These are phyloP conservation scores for Trichosporon ovoides DNA, from an alignment of 1,284 basidiomycete species.

Conservation along the genomic window DNA sequence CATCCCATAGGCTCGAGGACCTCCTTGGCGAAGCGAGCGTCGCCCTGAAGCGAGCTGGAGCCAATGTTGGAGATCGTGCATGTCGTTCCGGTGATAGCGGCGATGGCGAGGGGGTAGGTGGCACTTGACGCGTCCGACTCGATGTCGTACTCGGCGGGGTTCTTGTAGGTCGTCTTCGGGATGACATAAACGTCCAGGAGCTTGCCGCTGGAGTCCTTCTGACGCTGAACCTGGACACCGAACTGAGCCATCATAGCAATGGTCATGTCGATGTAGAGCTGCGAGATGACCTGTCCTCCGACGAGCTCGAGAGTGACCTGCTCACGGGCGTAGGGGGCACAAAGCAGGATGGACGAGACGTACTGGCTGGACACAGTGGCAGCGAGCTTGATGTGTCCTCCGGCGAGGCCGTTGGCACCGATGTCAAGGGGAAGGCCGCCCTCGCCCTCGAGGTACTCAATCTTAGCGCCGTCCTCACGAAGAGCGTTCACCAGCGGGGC, in stretches of 20 bases:
- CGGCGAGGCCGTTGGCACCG: slow-evolving; percentile 73
- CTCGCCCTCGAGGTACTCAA: slow-evolving; percentile 70
- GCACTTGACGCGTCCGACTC: slow-evolving; percentile 95
- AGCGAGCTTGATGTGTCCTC: slow-evolving; percentile 78
- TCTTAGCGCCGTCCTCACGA: slow-evolving; percentile 68
- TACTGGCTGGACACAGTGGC: slow-evolving; percentile 97
- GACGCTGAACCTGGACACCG: slow-evolving; percentile 71
- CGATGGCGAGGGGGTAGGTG: slow-evolving; percentile 94
- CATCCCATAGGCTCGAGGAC: slow-evolving; percentile 96
- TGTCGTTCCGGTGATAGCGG: slow-evolving; percentile 91
- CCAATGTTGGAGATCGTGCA: slow-evolving; percentile 94
- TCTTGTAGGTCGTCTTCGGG: slow-evolving; percentile 71
- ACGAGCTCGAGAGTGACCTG: slow-evolving; percentile 81
- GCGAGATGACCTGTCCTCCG: slow-evolving; percentile 91
- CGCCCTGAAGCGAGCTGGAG: slow-evolving; percentile 84
- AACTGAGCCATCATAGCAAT: slow-evolving; percentile 97
- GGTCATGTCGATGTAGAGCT: slow-evolving; percentile 99
- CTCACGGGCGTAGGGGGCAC: slow-evolving; percentile 84
- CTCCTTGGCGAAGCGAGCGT: slow-evolving; percentile 88
- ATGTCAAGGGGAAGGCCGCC: slow-evolving; percentile 92
- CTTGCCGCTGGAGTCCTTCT: slow-evolving; percentile 63
- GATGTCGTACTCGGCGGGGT: slow-evolving; percentile 78
- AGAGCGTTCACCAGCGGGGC: slow-evolving; percentile 91
- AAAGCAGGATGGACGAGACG: slow-evolving; percentile 92
- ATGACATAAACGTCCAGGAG: slow-evolving; percentile 79